phyloP scores from a whole-genome alignment of 352 stramenopile genomes.

The Pythium phragmiticola region DNA sequence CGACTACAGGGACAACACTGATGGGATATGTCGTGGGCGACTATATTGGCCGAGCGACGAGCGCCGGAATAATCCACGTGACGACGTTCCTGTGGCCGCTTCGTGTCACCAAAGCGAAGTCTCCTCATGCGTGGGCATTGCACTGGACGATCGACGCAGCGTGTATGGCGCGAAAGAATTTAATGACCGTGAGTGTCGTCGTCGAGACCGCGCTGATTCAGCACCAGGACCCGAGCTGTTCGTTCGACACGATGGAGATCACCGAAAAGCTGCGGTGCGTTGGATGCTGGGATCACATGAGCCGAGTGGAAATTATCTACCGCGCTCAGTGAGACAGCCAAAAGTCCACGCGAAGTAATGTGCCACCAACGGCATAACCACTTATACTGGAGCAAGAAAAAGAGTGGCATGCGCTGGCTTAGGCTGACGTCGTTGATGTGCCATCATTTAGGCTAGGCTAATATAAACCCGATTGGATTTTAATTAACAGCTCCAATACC shows the following conservation, averaged over 20 bases:
- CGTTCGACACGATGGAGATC: conserved; percentile 16
- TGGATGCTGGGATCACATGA: conserved; percentile 7
- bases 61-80: conserved; percentile 8
- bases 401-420: too few relatives aligned
- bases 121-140: conserved; percentile 4
- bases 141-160: conserved; percentile 18
- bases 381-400: too few relatives aligned
- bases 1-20: conserved; percentile 14
- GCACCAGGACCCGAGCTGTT: not conserved
- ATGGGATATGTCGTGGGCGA: conserved; percentile 16
- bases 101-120: not conserved
- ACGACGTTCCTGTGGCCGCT: conserved; percentile 18
- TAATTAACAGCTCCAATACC: too few relatives aligned
- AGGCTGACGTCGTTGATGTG: too few relatives aligned
- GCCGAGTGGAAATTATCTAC: conserved; percentile 5
- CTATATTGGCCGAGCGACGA: conserved; percentile 7
- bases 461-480: too few relatives aligned
- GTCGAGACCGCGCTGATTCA: conserved; percentile 9
- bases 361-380: too few relatives aligned
- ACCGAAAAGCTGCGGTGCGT: conserved; percentile 11
- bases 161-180: not conserved
- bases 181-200: conserved; percentile 1
- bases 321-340: not conserved
- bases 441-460: too few relatives aligned
- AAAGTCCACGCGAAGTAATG: too few relatives aligned